These are phyloP conservation scores for Sextonia rubra DNA, from an alignment of 164 flowering plant genomes.

Conservation along the genomic window DNA sequence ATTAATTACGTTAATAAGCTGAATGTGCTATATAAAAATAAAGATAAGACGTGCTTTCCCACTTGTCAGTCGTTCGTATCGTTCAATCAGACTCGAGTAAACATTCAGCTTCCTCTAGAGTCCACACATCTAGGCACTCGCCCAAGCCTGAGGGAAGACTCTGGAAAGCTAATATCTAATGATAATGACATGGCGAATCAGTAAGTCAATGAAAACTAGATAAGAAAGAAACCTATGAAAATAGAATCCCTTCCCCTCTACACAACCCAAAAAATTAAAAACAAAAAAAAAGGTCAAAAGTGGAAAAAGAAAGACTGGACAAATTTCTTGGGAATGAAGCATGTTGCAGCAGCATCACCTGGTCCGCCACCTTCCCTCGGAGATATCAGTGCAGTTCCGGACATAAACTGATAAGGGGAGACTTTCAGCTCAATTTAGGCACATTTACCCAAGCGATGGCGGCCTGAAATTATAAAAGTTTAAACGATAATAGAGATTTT, in stretches of 20 bases:
- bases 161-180: not conserved
- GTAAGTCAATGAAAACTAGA: not conserved
- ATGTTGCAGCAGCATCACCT: slow-evolving; percentile 10
- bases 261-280: slow-evolving; percentile 7
- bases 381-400: slow-evolving; percentile 16
- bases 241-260: slow-evolving; percentile 9
- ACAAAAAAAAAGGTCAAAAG: not conserved
- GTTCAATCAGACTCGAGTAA: not conserved
- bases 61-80: not conserved
- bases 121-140: not conserved
- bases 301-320: slow-evolving; percentile 8
- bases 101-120: not conserved
- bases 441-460: slow-evolving; percentile 17
- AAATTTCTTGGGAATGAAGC: slow-evolving; percentile 19
- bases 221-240: slow-evolving; percentile 6
- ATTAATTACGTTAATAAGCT: not conserved
- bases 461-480: slow-evolving; percentile 19
- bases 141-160: not conserved
- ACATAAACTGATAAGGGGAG: slow-evolving; percentile 14
- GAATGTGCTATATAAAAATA: no score
- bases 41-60: no score
- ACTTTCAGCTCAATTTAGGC: slow-evolving; percentile 22
- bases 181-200: slow-evolving; percentile 5
- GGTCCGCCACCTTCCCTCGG: slow-evolving; percentile 19
- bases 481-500: slow-evolving; percentile 14